Evolutionary conservation across 805 yeast species (phyloP), one percentile per base, ranked within the genome.

Genomic region (Lachancea nothofagi): DNA sequence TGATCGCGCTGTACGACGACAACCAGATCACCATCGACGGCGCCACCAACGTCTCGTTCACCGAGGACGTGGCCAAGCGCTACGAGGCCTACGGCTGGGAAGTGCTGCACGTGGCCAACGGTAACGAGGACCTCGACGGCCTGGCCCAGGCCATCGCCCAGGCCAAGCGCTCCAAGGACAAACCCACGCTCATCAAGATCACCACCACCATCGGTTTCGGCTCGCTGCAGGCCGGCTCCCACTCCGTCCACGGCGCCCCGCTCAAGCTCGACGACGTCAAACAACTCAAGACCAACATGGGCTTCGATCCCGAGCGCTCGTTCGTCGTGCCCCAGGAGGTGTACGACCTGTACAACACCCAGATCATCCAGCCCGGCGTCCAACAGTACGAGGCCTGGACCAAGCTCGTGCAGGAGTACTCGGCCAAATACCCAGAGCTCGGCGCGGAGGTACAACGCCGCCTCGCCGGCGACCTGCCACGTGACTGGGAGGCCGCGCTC

Each of bases 11-110:
- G 70, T 90, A 89, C 78, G 98, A 90, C 65, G 96, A 88, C 73
- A 90, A 90, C 81, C 81, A 80, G 64, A 89, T 90, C 74, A 83
- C 97, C 57, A 90, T 90, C 64, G 98, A 90, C 65, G 98, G 98
- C 74, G 71, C 74, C 69, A 90, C 94, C 59, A 72, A 77, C 49
- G 79, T 80, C 46, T 86, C 97, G 44, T 89, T 90, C 78, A 86
- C 96, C 48, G 97, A 90, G 72, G 85, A 90, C 62, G 97, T 90
- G 40, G 60, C 74, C 52, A 74, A 72, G 63, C 80, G 97, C 70
- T 82, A 83, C 65, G 81, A 80, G 72, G 75, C 96, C 42, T 93
- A 90, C 68, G 97, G 96, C 53, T 90, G 97, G 97, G 83, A 90
- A 71, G 75, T 82, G 29, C 45, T 83, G 49, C 70, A 75, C 66